Evolutionary conservation across 2,329 filamentous ascomycete genomes (phyloP).

Genomic region (Fonsecaea pedrosoi): DNA sequence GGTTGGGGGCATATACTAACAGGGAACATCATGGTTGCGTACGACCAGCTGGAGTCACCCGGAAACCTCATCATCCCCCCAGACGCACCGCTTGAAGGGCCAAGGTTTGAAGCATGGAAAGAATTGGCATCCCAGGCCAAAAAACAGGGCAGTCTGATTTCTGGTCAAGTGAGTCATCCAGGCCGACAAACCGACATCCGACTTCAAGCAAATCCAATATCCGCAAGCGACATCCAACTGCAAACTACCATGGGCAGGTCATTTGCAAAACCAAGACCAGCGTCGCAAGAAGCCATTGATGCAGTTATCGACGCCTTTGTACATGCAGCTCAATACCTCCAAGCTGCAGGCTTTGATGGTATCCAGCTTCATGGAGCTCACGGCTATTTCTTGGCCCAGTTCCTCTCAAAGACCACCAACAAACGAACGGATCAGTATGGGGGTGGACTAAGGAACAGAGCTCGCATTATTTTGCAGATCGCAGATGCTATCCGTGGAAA

Average conservation of each 20-base stretch:
- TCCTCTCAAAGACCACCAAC: slow-evolving; percentile 61
- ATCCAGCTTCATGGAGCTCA: slow-evolving; percentile 60
- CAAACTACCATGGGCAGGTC: slow-evolving; percentile 50
- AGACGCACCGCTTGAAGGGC: slow-evolving; percentile 58
- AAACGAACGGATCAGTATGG: slow-evolving; percentile 69
- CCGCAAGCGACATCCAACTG: slow-evolving; percentile 53
- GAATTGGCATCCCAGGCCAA: slow-evolving; percentile 63
- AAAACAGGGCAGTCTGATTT: slow-evolving; percentile 62
- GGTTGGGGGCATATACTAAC: slow-evolving; percentile 64
- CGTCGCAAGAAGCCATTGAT: slow-evolving; percentile 51
- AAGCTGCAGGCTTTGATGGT: slow-evolving; percentile 67
- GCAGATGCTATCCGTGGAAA: slow-evolving; percentile 46
- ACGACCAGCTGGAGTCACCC: slow-evolving; percentile 61
- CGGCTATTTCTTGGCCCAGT: slow-evolving; percentile 65
- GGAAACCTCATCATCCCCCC: slow-evolving; percentile 67
- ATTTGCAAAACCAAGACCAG: slow-evolving; percentile 32
- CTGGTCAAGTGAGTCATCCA: slow-evolving; percentile 68
- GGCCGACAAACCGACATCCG: slow-evolving; percentile 60
- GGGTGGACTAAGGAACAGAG: slow-evolving; percentile 69
- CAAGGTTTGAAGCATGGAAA: slow-evolving; percentile 66
- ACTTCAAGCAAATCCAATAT: slow-evolving; percentile 59
- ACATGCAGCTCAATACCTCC: slow-evolving; percentile 66
- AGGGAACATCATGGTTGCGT: slow-evolving; percentile 67
- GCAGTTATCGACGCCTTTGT: slow-evolving; percentile 65
- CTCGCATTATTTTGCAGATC: slow-evolving; percentile 64